Conservation (phyloP, 352 stramenopile species). For the Pythium myriotylum region DNA sequence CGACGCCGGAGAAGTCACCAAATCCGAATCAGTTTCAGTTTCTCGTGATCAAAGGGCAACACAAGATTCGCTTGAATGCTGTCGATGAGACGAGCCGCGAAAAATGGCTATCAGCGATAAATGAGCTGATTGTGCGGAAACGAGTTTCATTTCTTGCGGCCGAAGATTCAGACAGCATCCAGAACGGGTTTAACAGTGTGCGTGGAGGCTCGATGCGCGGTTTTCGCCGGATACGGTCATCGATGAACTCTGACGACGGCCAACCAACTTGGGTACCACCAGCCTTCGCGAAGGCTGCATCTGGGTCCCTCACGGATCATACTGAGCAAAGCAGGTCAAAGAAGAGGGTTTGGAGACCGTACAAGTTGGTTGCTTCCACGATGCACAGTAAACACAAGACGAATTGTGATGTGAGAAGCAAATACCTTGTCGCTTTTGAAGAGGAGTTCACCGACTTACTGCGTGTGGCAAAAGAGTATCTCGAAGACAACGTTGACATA, state of each 20-base stretch:
- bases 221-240: constrained; percentile 58
- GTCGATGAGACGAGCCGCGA: constrained; percentile 57
- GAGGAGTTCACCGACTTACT: constrained; percentile 45
- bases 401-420: constrained; percentile 39
- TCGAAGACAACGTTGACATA: constrained; percentile 65
- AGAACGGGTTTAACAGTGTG: constrained; percentile 22
- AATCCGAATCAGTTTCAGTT: constrained; percentile 84
- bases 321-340: constrained; percentile 31
- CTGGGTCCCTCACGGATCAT: constrained; percentile 6
- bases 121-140: constrained; percentile 79
- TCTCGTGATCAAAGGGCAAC: constrained; percentile 72
- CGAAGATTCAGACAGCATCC: constrained; percentile 66
- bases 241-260: constrained; percentile 52
- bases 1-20: constrained; percentile 57
- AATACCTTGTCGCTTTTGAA: constrained; percentile 61
- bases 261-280: constrained; percentile 30
- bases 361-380: constrained; percentile 76
- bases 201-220: constrained; percentile 25
- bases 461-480: constrained; percentile 41
- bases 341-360: constrained; percentile 61
- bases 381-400: constrained; percentile 63
- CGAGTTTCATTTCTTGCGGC: constrained; percentile 73
- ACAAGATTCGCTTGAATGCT: constrained; percentile 70
- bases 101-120: constrained; percentile 76
- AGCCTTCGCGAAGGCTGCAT: constrained; percentile 22